phyloP scores from a whole-genome alignment of 441 rosid species.

The Gossypium trilobum region DNA sequence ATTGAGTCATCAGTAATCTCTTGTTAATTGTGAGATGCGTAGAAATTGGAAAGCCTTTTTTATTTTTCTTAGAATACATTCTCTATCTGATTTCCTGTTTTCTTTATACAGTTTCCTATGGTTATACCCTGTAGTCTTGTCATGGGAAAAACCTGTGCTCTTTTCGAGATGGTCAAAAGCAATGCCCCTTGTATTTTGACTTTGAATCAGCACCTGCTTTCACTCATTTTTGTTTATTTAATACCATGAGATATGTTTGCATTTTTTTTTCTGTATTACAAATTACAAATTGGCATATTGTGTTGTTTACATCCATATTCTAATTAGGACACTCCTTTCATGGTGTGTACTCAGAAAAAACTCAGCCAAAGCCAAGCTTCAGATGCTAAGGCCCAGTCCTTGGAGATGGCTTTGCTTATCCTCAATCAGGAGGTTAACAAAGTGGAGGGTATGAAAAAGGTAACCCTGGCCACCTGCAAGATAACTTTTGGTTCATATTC shows the following conservation, averaged over 20 bases:
- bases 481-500: slow-evolving; percentile 11
- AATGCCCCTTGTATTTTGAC: background rate
- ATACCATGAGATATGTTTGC: background rate
- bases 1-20: background rate
- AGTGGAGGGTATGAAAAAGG: slow-evolving; percentile 60
- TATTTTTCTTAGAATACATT: background rate
- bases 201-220: background rate
- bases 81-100: background rate
- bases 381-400: slow-evolving; percentile 36
- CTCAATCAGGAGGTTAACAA: slow-evolving; percentile 56
- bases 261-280: slow-evolving; percentile 15
- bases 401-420: slow-evolving; percentile 71
- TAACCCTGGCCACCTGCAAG: slow-evolving; percentile 25
- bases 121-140: background rate
- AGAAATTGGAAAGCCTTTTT: background rate
- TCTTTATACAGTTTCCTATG: background rate
- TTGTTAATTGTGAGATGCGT: background rate
- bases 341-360: slow-evolving; percentile 47
- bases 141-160: background rate
- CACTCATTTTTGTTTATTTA: background rate
- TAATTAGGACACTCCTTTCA: slow-evolving; percentile 25
- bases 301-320: background rate
- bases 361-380: slow-evolving; percentile 54
- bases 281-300: background rate
- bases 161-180: background rate